Evolutionary conservation across 805 yeast genomes (phyloP).

Genomic region (Candida qinlingensis): DNA sequence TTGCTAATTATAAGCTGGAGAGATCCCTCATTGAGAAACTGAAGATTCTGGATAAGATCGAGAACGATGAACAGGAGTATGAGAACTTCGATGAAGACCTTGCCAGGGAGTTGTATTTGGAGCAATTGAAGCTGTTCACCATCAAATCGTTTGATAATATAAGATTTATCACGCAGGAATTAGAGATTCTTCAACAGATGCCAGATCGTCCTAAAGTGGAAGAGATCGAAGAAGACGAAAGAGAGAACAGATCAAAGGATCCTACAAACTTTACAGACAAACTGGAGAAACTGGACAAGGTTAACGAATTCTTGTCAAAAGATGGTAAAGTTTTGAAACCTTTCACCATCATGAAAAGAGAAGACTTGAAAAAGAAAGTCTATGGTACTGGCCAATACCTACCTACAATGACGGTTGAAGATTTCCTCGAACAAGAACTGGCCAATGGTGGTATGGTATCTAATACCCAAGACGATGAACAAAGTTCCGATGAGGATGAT

Average conservation of each 20-base stretch:
- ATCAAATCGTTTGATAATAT: constrained; percentile 50
- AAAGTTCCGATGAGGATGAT: constrained; percentile 50
- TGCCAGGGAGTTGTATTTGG: constrained; percentile 48
- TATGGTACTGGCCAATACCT: constrained; percentile 88
- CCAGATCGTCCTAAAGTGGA: constrained; percentile 28
- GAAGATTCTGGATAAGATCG: constrained; percentile 32
- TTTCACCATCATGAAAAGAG: constrained; percentile 66
- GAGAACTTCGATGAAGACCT: constrained; percentile 56
- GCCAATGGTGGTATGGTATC: constrained; percentile 75
- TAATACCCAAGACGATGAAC: constrained; percentile 27
- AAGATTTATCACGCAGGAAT: constrained; percentile 60
- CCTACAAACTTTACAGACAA: constrained; percentile 57
- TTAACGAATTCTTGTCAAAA: constrained; percentile 52
- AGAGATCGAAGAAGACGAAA: constrained; percentile 16
- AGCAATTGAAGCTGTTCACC: constrained; percentile 48
- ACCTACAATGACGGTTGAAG: constrained; percentile 95
- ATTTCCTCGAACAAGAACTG: constrained; percentile 79
- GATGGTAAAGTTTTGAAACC: constrained; percentile 81
- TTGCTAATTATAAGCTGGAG: constrained; percentile 58
- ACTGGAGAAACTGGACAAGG: constrained; percentile 39
- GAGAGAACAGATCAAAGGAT: constrained; percentile 19
- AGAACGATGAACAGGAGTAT: constrained; percentile 28
- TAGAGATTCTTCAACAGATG: constrained; percentile 51
- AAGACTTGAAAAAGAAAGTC: constrained; percentile 57
- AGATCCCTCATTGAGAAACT: constrained; percentile 46